Conservation (phyloP, 192 early-diverging fungal species). For the Backusella macrospora region DNA sequence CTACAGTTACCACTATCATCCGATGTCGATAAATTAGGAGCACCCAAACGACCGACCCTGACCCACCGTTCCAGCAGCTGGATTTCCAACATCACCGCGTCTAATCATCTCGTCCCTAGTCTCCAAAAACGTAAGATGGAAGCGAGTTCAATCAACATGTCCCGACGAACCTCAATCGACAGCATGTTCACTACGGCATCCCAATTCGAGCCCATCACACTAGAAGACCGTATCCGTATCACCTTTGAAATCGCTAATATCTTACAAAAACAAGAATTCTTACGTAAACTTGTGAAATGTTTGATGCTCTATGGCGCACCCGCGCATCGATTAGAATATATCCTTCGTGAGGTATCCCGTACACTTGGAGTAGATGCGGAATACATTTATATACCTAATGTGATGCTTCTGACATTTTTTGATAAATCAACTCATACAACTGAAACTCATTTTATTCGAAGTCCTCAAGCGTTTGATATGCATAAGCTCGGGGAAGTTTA, state of each 20-base stretch:
- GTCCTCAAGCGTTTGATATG: slow-evolving; percentile 66
- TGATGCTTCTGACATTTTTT: slow-evolving; percentile 73
- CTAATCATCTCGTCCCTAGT: slow-evolving; percentile 31
- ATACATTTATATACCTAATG: slow-evolving; percentile 68
- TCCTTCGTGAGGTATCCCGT: slow-evolving; percentile 63
- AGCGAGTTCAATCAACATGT: slow-evolving; percentile 13
- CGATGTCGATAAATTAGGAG: neutral
- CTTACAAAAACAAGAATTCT: slow-evolving; percentile 67
- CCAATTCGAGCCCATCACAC: slow-evolving; percentile 37
- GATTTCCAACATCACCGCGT: slow-evolving; percentile 21
- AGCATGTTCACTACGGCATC: slow-evolving; percentile 34
- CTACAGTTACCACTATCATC: neutral
- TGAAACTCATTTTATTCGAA: slow-evolving; percentile 72
- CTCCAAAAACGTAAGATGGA: slow-evolving; percentile 27
- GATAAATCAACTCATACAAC: slow-evolving; percentile 71
- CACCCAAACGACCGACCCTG: slow-evolving; percentile 13
- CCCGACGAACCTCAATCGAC: slow-evolving; percentile 32
- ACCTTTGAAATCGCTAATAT: slow-evolving; percentile 67
- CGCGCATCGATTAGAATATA: slow-evolving; percentile 65
- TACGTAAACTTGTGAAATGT: slow-evolving; percentile 60
- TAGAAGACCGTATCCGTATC: slow-evolving; percentile 52
- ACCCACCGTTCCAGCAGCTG: slow-evolving; percentile 31
- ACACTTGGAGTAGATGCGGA: slow-evolving; percentile 63
- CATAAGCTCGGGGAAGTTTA: slow-evolving; percentile 64
- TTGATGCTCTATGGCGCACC: slow-evolving; percentile 74